phyloP scores from a whole-genome alignment of 768 basidiomycete species.

The Boletellus emodensis region DNA sequence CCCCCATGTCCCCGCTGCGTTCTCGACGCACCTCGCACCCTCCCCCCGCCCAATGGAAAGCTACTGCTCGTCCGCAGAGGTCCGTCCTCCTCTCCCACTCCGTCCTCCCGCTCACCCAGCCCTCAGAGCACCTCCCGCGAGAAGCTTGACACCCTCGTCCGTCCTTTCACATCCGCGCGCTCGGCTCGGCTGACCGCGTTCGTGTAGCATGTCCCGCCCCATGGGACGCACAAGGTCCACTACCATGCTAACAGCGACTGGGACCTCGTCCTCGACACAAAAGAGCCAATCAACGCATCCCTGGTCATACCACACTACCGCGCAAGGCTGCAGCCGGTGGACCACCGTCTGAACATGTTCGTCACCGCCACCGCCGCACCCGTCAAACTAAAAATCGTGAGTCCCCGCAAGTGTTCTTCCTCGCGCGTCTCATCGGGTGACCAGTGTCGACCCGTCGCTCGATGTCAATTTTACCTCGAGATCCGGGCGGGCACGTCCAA shows the following conservation, averaged over 20 bases:
- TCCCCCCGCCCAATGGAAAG: slow-evolving; percentile 17
- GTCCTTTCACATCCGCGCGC: background rate
- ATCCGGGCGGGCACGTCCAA: slow-evolving; percentile 63
- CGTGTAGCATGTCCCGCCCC: slow-evolving; percentile 28
- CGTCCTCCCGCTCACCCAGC: slow-evolving; percentile 5
- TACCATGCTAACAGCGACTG: slow-evolving; percentile 58
- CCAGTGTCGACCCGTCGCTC: slow-evolving; percentile 57
- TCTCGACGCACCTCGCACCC: background rate
- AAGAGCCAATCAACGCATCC: slow-evolving; percentile 55
- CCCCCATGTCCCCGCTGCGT: background rate
- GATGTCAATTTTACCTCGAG: slow-evolving; percentile 59
- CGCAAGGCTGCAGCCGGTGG: slow-evolving; percentile 65
- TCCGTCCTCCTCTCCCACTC: slow-evolving; percentile 6
- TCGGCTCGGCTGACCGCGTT: slow-evolving; percentile 1
- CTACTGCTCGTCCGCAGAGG: slow-evolving; percentile 28
- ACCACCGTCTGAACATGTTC: slow-evolving; percentile 70
- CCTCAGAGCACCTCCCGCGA: slow-evolving; percentile 24
- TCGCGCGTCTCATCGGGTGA: background rate
- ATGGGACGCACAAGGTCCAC: slow-evolving; percentile 60
- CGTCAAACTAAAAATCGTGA: slow-evolving; percentile 69
- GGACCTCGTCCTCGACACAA: slow-evolving; percentile 61
- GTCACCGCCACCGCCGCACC: slow-evolving; percentile 48
- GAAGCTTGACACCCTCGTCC: slow-evolving; percentile 15
- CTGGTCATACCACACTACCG: slow-evolving; percentile 77
- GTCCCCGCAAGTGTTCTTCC: slow-evolving; percentile 27